These are phyloP conservation scores for Tricholoma flavovirens DNA, from an alignment of 768 basidiomycete species.

Conservation along the genomic window DNA sequence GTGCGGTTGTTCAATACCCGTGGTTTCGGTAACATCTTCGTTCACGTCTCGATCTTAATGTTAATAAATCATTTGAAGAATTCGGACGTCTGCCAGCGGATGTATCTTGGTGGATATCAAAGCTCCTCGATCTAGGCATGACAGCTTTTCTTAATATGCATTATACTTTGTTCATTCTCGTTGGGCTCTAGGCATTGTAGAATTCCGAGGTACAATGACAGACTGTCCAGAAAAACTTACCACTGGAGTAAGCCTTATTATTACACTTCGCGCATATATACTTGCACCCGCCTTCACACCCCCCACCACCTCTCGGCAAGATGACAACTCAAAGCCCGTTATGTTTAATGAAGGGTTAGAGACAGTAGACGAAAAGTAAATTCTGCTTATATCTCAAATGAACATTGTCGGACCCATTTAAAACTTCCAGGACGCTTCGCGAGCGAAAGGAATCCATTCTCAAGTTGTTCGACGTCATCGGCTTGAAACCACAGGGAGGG, in stretches of 20 bases:
- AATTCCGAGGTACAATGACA: conserved; percentile 66
- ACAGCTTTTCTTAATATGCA: neutral
- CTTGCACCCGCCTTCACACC: conserved; percentile 62
- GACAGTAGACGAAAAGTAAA: conserved; percentile 65
- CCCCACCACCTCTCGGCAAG: conserved; percentile 28
- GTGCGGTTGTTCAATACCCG: conserved; percentile 59
- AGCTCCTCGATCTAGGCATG: conserved; percentile 65
- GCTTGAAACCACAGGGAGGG: conserved; percentile 58
- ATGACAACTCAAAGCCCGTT: conserved; percentile 18
- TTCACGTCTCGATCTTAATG: neutral
- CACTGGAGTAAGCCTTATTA: conserved; percentile 72
- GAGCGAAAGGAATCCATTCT: conserved; percentile 74
- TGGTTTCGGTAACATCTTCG: conserved; percentile 52
- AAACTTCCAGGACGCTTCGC: conserved; percentile 43
- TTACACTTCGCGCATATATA: conserved; percentile 71
- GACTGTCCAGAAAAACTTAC: conserved; percentile 70
- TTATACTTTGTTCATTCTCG: neutral
- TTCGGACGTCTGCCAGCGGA: conserved; percentile 74
- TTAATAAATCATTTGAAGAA: conserved; percentile 36
- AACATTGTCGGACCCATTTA: neutral
- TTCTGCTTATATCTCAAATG: neutral
- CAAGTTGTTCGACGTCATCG: conserved; percentile 66
- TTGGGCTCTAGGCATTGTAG: conserved; percentile 46
- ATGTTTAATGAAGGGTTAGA: conserved; percentile 77
- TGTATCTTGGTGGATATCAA: conserved; percentile 66